A percentile compares a stretch with the other conserved stretches of the same genome.
These are phyloP conservation scores for Pinus tabuliformis DNA, from an alignment of 75 land plant genomes.

Conservation along the genomic window DNA sequence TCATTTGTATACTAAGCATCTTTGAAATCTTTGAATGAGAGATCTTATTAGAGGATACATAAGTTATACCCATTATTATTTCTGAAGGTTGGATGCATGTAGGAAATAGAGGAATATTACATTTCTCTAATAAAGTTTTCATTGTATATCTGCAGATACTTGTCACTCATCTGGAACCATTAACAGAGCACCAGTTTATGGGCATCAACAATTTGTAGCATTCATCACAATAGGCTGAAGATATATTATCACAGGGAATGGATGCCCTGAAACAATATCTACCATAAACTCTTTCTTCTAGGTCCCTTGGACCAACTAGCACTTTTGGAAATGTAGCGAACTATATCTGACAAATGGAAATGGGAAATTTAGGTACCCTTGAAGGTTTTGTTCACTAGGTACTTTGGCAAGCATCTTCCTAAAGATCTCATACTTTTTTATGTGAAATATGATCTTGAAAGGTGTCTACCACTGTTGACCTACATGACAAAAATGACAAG, in stretches of 20 bases:
- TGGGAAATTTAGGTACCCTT: slow-evolving; percentile 76
- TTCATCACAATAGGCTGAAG: slow-evolving; percentile 72
- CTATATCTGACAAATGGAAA: slow-evolving; percentile 94
- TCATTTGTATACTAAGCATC: not conserved
- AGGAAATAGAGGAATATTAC: too few relatives aligned
- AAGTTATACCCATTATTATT: too few relatives aligned
- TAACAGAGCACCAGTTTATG: slow-evolving; percentile 57
- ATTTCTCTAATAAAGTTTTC: not conserved
- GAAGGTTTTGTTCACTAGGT: slow-evolving; percentile 86
- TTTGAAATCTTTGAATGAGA: not conserved
- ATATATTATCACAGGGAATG: slow-evolving; percentile 75
- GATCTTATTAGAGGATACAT: not conserved
- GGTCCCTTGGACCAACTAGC: slow-evolving; percentile 16
- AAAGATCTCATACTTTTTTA: not conserved
- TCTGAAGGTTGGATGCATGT: too few relatives aligned
- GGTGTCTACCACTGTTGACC: too few relatives aligned
- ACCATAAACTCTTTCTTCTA: slow-evolving; percentile 49
- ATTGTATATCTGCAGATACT: slow-evolving; percentile 33
- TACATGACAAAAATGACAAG: too few relatives aligned
- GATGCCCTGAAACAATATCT: slow-evolving; percentile 64
- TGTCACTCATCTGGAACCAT: slow-evolving; percentile 49
- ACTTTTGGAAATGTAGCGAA: slow-evolving; percentile 66
- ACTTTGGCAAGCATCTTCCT: not conserved
- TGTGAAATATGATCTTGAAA: not conserved
- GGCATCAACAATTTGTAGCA: slow-evolving; percentile 63